A percentile compares a stretch with the other conserved stretches of the same genome.
Conservation (phyloP, 495 filamentous ascomycete species). For the Bacidia rubella region DNA sequence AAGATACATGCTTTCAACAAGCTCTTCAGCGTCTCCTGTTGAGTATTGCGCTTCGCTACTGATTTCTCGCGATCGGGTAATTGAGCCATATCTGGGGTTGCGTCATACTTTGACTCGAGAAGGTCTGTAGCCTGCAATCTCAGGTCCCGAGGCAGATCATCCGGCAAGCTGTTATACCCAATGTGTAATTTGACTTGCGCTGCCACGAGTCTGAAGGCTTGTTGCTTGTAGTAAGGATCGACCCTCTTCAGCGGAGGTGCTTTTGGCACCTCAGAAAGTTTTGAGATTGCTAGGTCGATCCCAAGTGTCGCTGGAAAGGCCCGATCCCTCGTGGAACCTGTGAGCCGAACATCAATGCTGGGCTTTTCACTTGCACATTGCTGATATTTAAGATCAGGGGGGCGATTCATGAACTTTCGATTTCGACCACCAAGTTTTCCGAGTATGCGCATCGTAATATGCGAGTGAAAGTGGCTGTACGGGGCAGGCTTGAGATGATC, state of each 20-base stretch:
- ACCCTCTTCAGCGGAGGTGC: constrained; percentile 49
- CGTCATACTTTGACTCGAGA: constrained; percentile 49
- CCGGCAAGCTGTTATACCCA: constrained; percentile 73
- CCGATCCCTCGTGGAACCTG: constrained; percentile 73
- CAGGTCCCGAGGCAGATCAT: constrained; percentile 72
- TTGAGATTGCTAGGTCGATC: constrained; percentile 76
- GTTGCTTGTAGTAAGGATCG: constrained; percentile 81
- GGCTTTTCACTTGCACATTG: constrained; percentile 73
- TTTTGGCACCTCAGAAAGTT: constrained; percentile 67
- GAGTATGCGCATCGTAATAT: constrained; percentile 96
- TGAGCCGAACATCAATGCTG: constrained; percentile 76
- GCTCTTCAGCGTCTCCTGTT: constrained; percentile 69
- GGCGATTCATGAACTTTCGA: constrained; percentile 81
- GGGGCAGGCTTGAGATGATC: constrained; percentile 84
- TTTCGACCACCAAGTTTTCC: constrained; percentile 95
- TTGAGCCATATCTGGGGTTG: constrained; percentile 44
- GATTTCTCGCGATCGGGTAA: constrained; percentile 66
- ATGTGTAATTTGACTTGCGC: constrained; percentile 82
- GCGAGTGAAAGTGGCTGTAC: constrained; percentile 91
- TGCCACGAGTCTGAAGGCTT: constrained; percentile 74
- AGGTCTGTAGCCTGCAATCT: constrained; percentile 83
- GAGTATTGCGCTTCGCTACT: constrained; percentile 68
- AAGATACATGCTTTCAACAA: constrained; percentile 80
- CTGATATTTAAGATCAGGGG: constrained; percentile 65
- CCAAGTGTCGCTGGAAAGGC: constrained; percentile 77